Evolutionary conservation across 2,329 filamentous ascomycete genomes (phyloP).

Genomic region (Cadophora sp.): DNA sequence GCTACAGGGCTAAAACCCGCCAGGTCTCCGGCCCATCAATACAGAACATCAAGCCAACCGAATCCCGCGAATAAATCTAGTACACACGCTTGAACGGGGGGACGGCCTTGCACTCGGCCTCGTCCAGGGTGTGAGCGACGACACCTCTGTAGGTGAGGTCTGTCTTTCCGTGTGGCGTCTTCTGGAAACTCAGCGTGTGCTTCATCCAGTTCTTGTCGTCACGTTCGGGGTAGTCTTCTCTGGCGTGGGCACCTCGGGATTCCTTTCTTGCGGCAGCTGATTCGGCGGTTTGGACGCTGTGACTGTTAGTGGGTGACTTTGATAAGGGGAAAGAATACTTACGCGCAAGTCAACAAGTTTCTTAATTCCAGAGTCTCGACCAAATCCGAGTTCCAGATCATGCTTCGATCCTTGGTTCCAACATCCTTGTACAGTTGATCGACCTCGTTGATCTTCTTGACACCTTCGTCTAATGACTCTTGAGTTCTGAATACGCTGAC

Average conservation of each 20-base stretch:
- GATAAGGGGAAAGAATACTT: conserved; percentile 16
- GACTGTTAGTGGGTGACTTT: conserved; percentile 25
- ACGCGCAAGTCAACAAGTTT: conserved; percentile 86
- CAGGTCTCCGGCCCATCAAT: conserved; percentile 10
- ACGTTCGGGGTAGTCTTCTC: conserved; percentile 95
- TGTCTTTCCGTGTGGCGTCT: conserved; percentile 84
- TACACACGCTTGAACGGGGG: conserved; percentile 96
- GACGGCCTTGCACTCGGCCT: conserved; percentile 94
- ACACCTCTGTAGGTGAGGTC: conserved; percentile 88
- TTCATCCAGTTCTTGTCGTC: conserved; percentile 99
- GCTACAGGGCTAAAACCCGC: conserved; percentile 32
- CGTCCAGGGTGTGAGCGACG: conserved; percentile 83
- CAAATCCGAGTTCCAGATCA: conserved; percentile 99
- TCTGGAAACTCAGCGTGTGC: conserved; percentile 97
- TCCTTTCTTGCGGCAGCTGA: conserved; percentile 95
- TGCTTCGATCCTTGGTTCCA: conserved; percentile 96
- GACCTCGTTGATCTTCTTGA: conserved; percentile 84
- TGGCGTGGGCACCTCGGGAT: conserved; percentile 94
- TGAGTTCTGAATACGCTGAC: conserved; percentile 92
- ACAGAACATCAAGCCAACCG: conserved; percentile 12
- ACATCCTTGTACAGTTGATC: conserved; percentile 82
- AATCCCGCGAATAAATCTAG: conserved; percentile 52
- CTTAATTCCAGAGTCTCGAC: conserved; percentile 95
- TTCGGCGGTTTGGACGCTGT: conserved; percentile 85
- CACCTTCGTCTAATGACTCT: conserved; percentile 91